These are phyloP conservation scores for Dioscorea cayenensis DNA, from an alignment of 116 monocot genomes.

Conservation along the genomic window DNA sequence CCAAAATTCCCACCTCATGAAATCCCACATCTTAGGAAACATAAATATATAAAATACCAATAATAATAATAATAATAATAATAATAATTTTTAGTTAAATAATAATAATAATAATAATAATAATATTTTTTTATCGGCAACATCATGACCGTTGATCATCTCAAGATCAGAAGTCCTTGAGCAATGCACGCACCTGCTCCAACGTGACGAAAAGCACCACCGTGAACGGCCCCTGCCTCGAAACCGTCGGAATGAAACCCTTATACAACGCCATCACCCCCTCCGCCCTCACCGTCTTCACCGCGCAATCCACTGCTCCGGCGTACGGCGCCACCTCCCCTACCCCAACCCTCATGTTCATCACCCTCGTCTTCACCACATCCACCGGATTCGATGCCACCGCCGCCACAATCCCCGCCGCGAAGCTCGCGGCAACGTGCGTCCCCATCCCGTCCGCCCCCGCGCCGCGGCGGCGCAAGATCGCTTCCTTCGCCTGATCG, in stretches of 20 bases:
- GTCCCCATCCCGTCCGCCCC: constrained; percentile 58
- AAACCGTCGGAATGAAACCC: constrained; percentile 80
- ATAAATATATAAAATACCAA: too few relatives aligned
- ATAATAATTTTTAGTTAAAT: too few relatives aligned
- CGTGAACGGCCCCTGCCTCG: constrained; percentile 87
- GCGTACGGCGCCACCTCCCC: constrained; percentile 44
- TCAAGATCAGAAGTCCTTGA: constrained; percentile 55
- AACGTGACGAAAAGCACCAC: constrained; percentile 90
- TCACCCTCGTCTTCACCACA: constrained; percentile 88
- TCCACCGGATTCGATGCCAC: constrained; percentile 85
- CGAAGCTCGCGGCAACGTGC: constrained; percentile 78
- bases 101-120: too few relatives aligned
- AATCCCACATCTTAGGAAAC: too few relatives aligned
- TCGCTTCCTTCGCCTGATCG: constrained; percentile 86
- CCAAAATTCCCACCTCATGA: too few relatives aligned
- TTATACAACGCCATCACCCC: constrained; percentile 75
- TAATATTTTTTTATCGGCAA: constrained; percentile 4
- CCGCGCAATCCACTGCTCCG: constrained; percentile 71
- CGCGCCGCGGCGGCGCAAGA: constrained; percentile 20
- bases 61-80: too few relatives aligned
- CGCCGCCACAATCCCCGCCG: constrained; percentile 74
- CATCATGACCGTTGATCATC: not conserved
- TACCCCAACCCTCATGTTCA: constrained; percentile 73
- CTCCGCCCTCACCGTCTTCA: constrained; percentile 71
- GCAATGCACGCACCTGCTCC: constrained; percentile 79